Evolutionary conservation across 805 yeast species (phyloP).

Genomic region (Candida dajiaensis): DNA sequence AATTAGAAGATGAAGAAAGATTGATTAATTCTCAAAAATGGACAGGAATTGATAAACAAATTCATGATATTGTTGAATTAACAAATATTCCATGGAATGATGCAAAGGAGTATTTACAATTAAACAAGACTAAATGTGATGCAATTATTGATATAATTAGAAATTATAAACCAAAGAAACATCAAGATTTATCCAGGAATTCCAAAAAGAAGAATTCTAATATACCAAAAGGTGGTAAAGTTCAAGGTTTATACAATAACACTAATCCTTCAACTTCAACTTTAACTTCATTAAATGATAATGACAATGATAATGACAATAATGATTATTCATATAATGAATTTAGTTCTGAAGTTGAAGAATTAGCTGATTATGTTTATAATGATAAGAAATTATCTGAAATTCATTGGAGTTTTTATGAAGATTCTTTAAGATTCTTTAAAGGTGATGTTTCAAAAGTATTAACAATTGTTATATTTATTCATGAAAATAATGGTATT

Average conservation of each 20-base stretch:
- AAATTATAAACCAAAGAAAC: neutral
- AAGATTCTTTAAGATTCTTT: constrained; percentile 34
- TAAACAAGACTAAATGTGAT: neutral
- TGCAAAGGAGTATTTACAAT: neutral
- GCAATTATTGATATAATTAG: constrained; percentile 1
- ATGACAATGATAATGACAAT: too few species aligned
- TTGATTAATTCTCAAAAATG: neutral
- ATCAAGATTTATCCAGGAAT: neutral
- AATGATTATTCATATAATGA: constrained; percentile 6
- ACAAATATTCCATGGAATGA: neutral
- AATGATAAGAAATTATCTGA: constrained; percentile 29
- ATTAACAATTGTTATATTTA: constrained; percentile 28
- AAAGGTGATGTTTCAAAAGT: constrained; percentile 38
- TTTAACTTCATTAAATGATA: too few species aligned
- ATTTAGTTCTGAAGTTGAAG: constrained; percentile 25
- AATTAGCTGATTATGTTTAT: constrained; percentile 28
- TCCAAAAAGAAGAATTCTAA: neutral
- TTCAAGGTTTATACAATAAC: neutral
- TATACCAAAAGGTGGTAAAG: constrained; percentile 5
- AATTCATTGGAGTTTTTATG: constrained; percentile 35
- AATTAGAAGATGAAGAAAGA: neutral
- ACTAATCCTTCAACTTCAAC: too few species aligned
- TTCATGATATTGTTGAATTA: neutral
- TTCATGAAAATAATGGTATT: constrained; percentile 27
- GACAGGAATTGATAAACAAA: neutral